Percentiles rank a stretch among this genome's conserved stretches.
Evolutionary conservation across 2,329 filamentous ascomycete genomes (phyloP).

Genomic region (Aspergillus melleus): DNA sequence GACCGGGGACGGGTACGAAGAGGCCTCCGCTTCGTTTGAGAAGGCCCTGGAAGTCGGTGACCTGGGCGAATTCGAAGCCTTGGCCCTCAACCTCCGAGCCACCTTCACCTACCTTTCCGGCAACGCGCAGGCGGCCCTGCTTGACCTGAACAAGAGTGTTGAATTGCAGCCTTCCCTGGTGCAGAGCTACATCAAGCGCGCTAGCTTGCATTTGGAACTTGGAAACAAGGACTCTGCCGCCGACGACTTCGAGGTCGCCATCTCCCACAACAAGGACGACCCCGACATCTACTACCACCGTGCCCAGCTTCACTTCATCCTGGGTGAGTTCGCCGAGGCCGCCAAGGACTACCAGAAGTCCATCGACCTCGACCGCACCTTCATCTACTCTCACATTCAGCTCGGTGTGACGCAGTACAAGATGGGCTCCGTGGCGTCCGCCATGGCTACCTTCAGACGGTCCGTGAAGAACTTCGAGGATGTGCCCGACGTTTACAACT

Average conservation of each 20-base stretch:
- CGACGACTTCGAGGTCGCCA: constrained; percentile 81
- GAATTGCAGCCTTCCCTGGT: constrained; percentile 84
- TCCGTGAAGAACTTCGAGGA: constrained; percentile 99
- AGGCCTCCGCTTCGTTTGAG: constrained; percentile 82
- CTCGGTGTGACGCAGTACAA: constrained; percentile 99
- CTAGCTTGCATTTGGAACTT: constrained; percentile 94
- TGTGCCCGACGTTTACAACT: constrained; percentile 98
- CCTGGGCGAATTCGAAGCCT: constrained; percentile 78
- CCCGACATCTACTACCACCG: constrained; percentile 99
- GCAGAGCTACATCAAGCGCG: constrained; percentile 98
- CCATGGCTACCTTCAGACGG: constrained; percentile 95
- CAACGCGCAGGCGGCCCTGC: constrained; percentile 77
- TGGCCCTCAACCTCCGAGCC: constrained; percentile 94
- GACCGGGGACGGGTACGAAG: constrained; percentile 87
- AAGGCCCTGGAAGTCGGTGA: constrained; percentile 80
- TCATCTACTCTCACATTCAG: constrained; percentile 99
- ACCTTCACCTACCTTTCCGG: constrained; percentile 93
- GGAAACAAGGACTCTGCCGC: constrained; percentile 84
- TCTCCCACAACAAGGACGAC: constrained; percentile 80
- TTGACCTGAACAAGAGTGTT: constrained; percentile 88
- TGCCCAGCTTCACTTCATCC: constrained; percentile 96
- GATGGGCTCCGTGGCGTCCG: constrained; percentile 96
- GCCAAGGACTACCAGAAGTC: constrained; percentile 99
- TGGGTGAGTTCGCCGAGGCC: constrained; percentile 86
- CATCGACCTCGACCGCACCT: constrained; percentile 90